Conservation (phyloP, 139 green algal species). For the Microglena sp. region DNA sequence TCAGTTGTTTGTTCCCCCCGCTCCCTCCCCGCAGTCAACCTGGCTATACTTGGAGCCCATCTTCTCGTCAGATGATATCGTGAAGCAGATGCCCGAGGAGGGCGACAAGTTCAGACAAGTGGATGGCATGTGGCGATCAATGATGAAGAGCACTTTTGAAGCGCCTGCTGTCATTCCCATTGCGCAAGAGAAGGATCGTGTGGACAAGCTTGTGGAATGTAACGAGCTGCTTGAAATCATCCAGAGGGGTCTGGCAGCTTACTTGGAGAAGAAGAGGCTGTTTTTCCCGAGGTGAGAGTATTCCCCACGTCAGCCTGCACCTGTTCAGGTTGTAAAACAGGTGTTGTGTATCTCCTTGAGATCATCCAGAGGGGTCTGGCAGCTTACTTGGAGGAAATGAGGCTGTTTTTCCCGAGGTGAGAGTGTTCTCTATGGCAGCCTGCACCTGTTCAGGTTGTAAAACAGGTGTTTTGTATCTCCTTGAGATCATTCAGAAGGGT, state of each 20-base stretch:
- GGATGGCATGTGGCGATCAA: slow-evolving; percentile 43
- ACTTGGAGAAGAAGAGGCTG: slow-evolving; percentile 74
- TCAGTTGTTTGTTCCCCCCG: slow-evolving; percentile 45
- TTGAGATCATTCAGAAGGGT: slow-evolving; percentile 57
- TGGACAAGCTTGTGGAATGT: slow-evolving; percentile 49
- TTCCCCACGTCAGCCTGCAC: too few relatives aligned
- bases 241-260: slow-evolving; percentile 61
- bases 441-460: too few relatives aligned
- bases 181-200: slow-evolving; percentile 34
- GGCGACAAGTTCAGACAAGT: slow-evolving; percentile 66
- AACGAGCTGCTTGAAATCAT: slow-evolving; percentile 62
- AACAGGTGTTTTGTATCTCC: too few relatives aligned
- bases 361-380: slow-evolving; percentile 54
- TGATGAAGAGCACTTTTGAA: slow-evolving; percentile 49
- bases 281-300: slow-evolving; percentile 61
- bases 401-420: slow-evolving; percentile 68
- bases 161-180: slow-evolving; percentile 43
- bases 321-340: too few relatives aligned
- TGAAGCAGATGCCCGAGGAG: slow-evolving; percentile 75
- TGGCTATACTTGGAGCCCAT: slow-evolving; percentile 86
- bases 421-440: too few relatives aligned
- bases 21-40: too few relatives aligned
- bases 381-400: slow-evolving; percentile 73
- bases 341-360: too few relatives aligned
- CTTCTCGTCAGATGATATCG: slow-evolving; percentile 70